These are phyloP conservation scores for Hypoxylon lenormandii DNA, from an alignment of 495 filamentous ascomycete species.

Conservation along the genomic window DNA sequence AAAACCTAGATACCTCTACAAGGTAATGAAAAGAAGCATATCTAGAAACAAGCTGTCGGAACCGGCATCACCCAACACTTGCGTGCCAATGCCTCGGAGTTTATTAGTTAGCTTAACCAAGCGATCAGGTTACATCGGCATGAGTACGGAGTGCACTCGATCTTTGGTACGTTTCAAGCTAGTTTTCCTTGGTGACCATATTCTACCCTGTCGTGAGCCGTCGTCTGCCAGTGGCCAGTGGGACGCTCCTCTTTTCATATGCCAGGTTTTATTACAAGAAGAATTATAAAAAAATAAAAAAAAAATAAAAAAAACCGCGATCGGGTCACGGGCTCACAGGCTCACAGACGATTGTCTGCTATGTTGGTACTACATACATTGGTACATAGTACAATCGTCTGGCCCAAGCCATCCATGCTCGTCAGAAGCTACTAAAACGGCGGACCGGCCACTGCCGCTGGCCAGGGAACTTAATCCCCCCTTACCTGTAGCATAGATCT, in stretches of 20 bases:
- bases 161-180: conserved; percentile 51
- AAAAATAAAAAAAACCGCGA: conserved; percentile 26
- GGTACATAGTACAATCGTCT: conserved; percentile 17
- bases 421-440: conserved; percentile 40
- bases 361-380: too few relatives aligned
- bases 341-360: conserved; percentile 22
- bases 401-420: conserved; percentile 42
- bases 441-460: conserved; percentile 48
- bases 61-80: conserved; percentile 39
- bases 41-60: conserved; percentile 21
- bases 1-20: too few relatives aligned
- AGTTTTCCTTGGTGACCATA: conserved; percentile 45
- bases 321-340: conserved; percentile 46
- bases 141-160: conserved; percentile 47
- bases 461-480: conserved; percentile 30
- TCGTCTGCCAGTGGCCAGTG: conserved; percentile 41
- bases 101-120: conserved; percentile 46
- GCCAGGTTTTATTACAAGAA: conserved; percentile 47
- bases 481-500: conserved; percentile 35
- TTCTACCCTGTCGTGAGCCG: conserved; percentile 47
- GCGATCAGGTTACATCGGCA: conserved; percentile 50
- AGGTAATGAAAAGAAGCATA: conserved; percentile 16
- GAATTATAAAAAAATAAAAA: conserved; percentile 7
- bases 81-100: conserved; percentile 45
- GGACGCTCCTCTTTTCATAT: conserved; percentile 50